A percentile compares a stretch with the other conserved stretches of the same genome.
These are phyloP conservation scores for Leccinum laetum DNA, from an alignment of 1,284 basidiomycete species.

Conservation along the genomic window DNA sequence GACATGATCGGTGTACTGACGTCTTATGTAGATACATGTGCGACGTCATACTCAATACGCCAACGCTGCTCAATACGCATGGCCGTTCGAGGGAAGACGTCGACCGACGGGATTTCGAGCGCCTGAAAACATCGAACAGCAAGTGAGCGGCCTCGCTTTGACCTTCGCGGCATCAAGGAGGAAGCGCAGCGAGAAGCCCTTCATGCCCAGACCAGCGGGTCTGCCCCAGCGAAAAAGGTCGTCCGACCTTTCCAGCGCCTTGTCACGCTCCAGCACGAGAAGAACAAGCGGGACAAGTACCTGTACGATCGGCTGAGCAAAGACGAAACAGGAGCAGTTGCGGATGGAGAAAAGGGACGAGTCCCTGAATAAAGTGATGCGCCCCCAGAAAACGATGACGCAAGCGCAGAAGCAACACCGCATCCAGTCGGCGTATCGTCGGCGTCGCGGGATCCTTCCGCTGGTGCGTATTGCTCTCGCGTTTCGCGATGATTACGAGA, in stretches of 20 bases:
- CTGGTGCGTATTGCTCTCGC: conserved; percentile 48
- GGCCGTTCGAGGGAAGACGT: conserved; percentile 51
- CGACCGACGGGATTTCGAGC: conserved; percentile 68
- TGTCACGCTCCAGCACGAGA: conserved; percentile 68
- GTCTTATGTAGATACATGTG: conserved; percentile 53
- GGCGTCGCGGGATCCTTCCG: conserved; percentile 54
- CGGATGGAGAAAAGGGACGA: conserved; percentile 72
- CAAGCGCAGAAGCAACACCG: conserved; percentile 65
- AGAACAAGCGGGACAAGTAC: conserved; percentile 72
- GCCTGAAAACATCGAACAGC: conserved; percentile 73
- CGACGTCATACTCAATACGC: conserved; percentile 58
- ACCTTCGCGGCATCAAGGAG: conserved; percentile 68
- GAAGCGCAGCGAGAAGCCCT: conserved; percentile 66
- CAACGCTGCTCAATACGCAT: conserved; percentile 42
- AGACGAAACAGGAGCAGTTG: conserved; percentile 68
- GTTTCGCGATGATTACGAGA: not conserved
- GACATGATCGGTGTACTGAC: conserved; percentile 7
- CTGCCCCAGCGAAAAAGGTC: conserved; percentile 47
- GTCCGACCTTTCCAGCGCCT: conserved; percentile 70
- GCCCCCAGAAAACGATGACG: conserved; percentile 49
- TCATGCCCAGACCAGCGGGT: conserved; percentile 40
- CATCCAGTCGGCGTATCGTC: conserved; percentile 42
- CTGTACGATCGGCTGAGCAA: conserved; percentile 65
- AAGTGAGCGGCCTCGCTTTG: conserved; percentile 60
- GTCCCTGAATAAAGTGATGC: conserved; percentile 70